These are phyloP conservation scores for Westerdykella aurantiaca DNA, from an alignment of 2,329 filamentous ascomycete genomes.

Conservation along the genomic window DNA sequence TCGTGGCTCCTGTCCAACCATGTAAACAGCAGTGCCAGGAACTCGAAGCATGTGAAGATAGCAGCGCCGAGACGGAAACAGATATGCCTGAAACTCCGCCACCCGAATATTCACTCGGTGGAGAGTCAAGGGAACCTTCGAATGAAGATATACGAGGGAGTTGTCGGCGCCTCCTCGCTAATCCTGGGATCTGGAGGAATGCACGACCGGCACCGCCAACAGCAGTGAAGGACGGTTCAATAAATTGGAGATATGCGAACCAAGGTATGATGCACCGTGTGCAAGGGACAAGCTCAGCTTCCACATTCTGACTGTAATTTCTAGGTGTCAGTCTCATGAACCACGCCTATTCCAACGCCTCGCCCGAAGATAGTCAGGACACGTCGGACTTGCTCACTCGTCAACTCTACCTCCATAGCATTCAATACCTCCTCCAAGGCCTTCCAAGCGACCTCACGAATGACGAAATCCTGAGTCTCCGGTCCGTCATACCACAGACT, in stretches of 20 bases:
- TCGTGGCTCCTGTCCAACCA: too few species aligned
- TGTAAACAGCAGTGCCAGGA: too few species aligned
- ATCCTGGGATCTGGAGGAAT: too few species aligned
- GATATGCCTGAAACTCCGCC: too few species aligned
- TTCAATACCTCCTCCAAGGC: slow-evolving; percentile 59
- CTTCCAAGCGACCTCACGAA: slow-evolving; percentile 54
- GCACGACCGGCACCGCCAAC: too few species aligned
- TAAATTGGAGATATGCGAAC: slow-evolving; percentile 49
- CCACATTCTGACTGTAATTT: slow-evolving; percentile 4
- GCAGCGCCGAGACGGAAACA: too few species aligned
- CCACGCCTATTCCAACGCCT: slow-evolving; percentile 37
- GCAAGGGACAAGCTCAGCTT: neutral
- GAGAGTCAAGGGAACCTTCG: too few species aligned
- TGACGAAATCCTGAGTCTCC: slow-evolving; percentile 50
- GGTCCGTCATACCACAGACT: slow-evolving; percentile 45
- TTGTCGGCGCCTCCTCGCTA: too few species aligned
- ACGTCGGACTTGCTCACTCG: slow-evolving; percentile 48
- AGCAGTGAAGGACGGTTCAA: slow-evolving; percentile 33
- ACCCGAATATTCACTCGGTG: too few species aligned
- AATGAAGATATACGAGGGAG: too few species aligned
- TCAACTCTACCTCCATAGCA: slow-evolving; percentile 58
- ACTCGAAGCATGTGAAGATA: too few species aligned
- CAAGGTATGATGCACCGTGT: slow-evolving; percentile 36
- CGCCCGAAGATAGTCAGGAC: slow-evolving; percentile 22
- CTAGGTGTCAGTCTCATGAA: slow-evolving; percentile 45